Base-by-base conservation (phyloP, 352 stramenopile species). In the Thalassiosira livingstoniorum region DNA sequence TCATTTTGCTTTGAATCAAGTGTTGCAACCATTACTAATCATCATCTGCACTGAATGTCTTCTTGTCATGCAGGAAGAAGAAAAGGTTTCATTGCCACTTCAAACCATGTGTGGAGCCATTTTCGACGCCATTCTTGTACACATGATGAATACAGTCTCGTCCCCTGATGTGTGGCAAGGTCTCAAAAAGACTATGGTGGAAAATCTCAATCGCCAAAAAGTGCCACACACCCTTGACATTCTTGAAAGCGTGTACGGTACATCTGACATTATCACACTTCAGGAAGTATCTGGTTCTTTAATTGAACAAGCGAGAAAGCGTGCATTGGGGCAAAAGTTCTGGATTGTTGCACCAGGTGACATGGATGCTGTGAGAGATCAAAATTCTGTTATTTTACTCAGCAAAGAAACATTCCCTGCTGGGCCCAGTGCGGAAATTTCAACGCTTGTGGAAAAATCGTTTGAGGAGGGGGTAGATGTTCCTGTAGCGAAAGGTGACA, bases 71-170 rank as follows among this genome's bases (percentile, higher is more conserved):
- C 58, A 76, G 27, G 75, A 93, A 65, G 93, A 96, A 80, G 91
- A 95, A 75, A 82, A 74, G 23, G 90, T 95, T 61, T 96, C 91
- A 2, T 58, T 97, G 25, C 93, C 94, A 21, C 82, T 97, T 25
- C 91, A 95, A 89, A 95, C 90, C 0, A 83, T 96, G 78, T 95
- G 86, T 78, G 84, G 90, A 45, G 94, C 94, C 0, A 95, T 96
- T 34, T 97, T 97, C 83, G 94, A 97, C 76, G 82, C 89, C 1
- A 95, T 96, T 66, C 78, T 97, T n/a, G 92, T 97, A 21, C 90
- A 96, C 70, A 95, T 96, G 89, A 94, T 97, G 88, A 94, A 96
- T 67, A 90, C 85, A 29, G 87, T 95, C 7, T 86, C 78, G 2
- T 32, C 66, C 13, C 88, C 87, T 1, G 58, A 85, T 54, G 79